These are phyloP conservation scores for Amanita thiersii DNA, from an alignment of 768 basidiomycete species.

Conservation along the genomic window DNA sequence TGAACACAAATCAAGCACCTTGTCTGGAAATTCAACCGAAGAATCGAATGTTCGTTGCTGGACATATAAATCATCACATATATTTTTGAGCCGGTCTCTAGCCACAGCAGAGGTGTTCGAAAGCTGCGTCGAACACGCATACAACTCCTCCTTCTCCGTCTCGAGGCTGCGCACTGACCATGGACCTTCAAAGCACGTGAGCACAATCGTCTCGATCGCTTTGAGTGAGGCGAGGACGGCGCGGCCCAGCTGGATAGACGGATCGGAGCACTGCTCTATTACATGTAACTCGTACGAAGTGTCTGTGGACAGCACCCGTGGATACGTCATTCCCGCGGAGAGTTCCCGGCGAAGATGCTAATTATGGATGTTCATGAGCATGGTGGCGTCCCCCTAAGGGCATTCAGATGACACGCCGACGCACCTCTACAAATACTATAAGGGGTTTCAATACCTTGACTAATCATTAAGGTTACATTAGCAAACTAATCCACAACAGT, in stretches of 20 bases:
- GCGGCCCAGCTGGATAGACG: conserved; percentile 25
- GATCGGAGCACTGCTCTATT: conserved; percentile 15
- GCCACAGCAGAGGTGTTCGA: conserved; percentile 15
- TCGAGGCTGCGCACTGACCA: conserved; percentile 4
- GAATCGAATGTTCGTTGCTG: conserved; percentile 15
- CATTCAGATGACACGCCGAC: background rate
- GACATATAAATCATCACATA: conserved; percentile 23
- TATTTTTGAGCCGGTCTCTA: conserved; percentile 21
- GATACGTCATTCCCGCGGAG: conserved; percentile 29
- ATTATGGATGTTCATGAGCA: no score
- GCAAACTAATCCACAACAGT: background rate
- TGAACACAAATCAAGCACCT: conserved; percentile 26
- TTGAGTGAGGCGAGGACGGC: conserved; percentile 26
- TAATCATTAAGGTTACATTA: no score
- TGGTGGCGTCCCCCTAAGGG: background rate
- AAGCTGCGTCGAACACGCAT: conserved; percentile 15
- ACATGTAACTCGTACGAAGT: conserved; percentile 9
- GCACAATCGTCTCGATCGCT: conserved; percentile 23
- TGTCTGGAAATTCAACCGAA: conserved; percentile 16
- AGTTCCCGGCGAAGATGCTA: conserved; percentile 35
- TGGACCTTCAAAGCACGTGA: conserved; percentile 18
- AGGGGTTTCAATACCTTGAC: conserved; percentile 36
- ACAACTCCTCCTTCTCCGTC: conserved; percentile 11
- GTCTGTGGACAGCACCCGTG: conserved; percentile 6
- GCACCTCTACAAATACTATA: conserved; percentile 29